Evolutionary conservation across 163 green algal genomes (phyloP), one percentile per base, ranked within the genome.

Genomic region (Volvox carteri): DNA sequence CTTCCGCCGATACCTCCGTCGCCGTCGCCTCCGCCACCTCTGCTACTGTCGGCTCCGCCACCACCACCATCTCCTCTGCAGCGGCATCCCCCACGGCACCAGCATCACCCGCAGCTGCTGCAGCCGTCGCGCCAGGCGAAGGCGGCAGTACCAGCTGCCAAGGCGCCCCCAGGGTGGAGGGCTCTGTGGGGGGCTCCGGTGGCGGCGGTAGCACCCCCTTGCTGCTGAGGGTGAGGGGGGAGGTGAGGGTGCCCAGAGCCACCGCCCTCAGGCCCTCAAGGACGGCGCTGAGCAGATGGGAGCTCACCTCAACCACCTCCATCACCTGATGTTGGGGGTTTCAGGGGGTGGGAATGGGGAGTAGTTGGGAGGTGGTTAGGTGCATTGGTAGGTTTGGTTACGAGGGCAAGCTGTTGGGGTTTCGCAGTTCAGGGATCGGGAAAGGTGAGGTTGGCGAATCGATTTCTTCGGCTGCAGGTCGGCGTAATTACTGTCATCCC

Each of bases 231-330:
- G 77, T 85, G 37, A 85, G 30, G 50, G 75, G 48, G 48, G n/a
- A 4, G 19, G 30, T 70, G 18, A 84, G 48, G 11, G 28, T 16
- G 46, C 46, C 46, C 46, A 81, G 25, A 18, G 46, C 14, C 5
- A 44, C 54, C 2, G 54, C 54, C 28, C 54, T 19, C 54, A 73
- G n/a, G 62, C 62, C 62, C 50, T 70, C 75, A n/a, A 84, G 33
- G 48, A 84, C 48, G 35, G 75, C 30, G 8, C 11, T 12, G 48
- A 84, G 75, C 75, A 72, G 48, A 50, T 84, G 75, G 50, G 5
- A 14, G 50, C 50, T 52, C 75, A 84, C 75, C 1, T 84, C 75
- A 48, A 84, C 75, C 18, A 84, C 75, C 75, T 54, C 33, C 75
- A 84, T 84, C n/a, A 81, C 74, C 74, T 81, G 74, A 37, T 56